Conservation (phyloP, 441 rosid genomes). For the Erysimum pusillum region DNA sequence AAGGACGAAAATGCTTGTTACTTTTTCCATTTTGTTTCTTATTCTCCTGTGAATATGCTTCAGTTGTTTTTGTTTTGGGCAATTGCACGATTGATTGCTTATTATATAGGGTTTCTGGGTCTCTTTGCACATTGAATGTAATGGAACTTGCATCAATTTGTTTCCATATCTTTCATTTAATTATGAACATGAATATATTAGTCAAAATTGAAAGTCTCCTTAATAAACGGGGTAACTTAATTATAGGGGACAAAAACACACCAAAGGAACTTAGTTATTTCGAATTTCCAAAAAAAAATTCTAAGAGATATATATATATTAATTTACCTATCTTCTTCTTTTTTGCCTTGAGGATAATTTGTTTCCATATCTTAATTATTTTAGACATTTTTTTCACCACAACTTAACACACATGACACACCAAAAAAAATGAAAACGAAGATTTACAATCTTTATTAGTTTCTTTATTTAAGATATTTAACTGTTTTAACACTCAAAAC, state of each 20-base stretch:
- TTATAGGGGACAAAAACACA: not conserved
- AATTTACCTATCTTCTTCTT: too few relatives aligned
- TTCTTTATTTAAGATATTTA: too few relatives aligned
- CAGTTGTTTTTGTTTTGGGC: not conserved
- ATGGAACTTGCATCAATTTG: not conserved
- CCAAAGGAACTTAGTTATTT: not conserved
- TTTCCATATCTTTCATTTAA: not conserved
- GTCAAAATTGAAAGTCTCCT: not conserved
- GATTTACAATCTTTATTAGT: too few relatives aligned
- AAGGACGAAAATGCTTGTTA: not conserved
- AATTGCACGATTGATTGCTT: not conserved
- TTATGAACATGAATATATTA: not conserved
- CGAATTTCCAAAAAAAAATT: not conserved
- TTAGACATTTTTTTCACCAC: too few relatives aligned
- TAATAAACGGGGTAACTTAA: not conserved
- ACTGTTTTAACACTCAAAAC: not conserved
- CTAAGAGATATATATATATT: too few relatives aligned
- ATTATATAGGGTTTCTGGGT: not conserved
- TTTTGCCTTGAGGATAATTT: too few relatives aligned
- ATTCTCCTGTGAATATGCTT: not conserved
- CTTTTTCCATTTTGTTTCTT: slow-evolving; percentile 10
- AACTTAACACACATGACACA: too few relatives aligned
- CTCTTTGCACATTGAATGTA: not conserved
- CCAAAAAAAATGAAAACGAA: too few relatives aligned
- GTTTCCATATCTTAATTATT: too few relatives aligned